Conservation (phyloP, 2,329 filamentous ascomycete genomes). For the Cladophialophora yegresii region DNA sequence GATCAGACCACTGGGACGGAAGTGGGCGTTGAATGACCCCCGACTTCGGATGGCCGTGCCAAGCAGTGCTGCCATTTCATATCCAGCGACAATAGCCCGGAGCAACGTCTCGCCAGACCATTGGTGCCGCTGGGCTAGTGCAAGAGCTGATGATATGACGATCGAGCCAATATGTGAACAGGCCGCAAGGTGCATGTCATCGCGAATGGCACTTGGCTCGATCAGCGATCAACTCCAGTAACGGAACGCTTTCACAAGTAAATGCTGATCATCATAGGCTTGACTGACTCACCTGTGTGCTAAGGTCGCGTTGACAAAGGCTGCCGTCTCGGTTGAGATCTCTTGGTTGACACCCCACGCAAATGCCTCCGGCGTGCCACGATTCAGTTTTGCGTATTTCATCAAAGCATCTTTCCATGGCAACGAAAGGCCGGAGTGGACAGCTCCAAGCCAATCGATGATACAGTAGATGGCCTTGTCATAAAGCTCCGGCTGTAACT, state of each 20-base stretch:
- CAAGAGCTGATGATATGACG: constrained; percentile 19
- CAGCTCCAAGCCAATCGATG: constrained; percentile 15
- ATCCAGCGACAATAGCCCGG: constrained; percentile 14
- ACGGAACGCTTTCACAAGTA: not conserved
- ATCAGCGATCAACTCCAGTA: not conserved
- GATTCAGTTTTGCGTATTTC: constrained; percentile 9
- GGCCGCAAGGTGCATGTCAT: constrained; percentile 25
- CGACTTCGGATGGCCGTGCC: constrained; percentile 11
- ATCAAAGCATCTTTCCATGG: constrained; percentile 1
- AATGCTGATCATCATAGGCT: not conserved
- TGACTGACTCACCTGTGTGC: constrained; percentile 17
- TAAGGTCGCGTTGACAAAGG: constrained; percentile 21
- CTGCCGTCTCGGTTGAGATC: constrained; percentile 19
- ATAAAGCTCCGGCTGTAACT: constrained; percentile 2
- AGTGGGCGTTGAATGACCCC: constrained; percentile 14
- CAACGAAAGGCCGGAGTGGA: constrained; percentile 8
- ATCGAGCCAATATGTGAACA: constrained; percentile 22
- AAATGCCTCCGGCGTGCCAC: constrained; percentile 3
- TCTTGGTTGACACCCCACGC: not conserved
- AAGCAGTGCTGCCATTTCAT: constrained; percentile 21
- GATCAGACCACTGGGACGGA: constrained; percentile 20
- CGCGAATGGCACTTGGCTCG: constrained; percentile 17
- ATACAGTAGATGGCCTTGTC: constrained; percentile 18
- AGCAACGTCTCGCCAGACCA: constrained; percentile 18
- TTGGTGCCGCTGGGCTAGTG: constrained; percentile 19